Evolutionary conservation across 306 rosid species (phyloP).

Genomic region (Vigna unguiculata): DNA sequence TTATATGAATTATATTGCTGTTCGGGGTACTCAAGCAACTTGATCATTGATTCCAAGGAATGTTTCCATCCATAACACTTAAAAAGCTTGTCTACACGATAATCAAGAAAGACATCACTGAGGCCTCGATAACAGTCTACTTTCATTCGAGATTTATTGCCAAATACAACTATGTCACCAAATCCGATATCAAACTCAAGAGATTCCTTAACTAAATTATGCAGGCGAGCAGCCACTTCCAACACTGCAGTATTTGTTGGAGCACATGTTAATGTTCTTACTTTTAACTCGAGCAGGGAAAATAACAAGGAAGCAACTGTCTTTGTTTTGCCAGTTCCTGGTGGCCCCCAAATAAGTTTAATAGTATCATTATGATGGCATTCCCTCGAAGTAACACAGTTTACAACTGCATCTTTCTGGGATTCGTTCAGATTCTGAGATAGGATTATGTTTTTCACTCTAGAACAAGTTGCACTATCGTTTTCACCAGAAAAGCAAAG

Average conservation of each 20-base stretch:
- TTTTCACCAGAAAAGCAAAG: conserved; percentile 25
- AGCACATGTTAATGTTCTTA: conserved; percentile 63
- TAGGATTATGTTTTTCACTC: conserved; percentile 1
- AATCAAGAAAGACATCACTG: conserved; percentile 45
- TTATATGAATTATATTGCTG: conserved; percentile 43
- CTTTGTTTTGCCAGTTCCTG: conserved; percentile 73
- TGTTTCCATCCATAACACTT: conserved; percentile 53
- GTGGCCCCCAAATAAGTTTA: conserved; percentile 73
- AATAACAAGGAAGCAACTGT: conserved; percentile 51
- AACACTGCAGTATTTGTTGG: conserved; percentile 64
- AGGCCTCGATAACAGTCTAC: conserved; percentile 32
- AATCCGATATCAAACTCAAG: conserved; percentile 41
- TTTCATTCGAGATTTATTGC: conserved; percentile 55
- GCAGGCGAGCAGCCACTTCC: conserved; percentile 53
- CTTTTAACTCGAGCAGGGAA: conserved; percentile 44
- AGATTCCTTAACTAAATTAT: conserved; percentile 21
- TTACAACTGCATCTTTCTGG: conserved; percentile 54
- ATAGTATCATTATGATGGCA: conserved; percentile 47
- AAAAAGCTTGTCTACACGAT: conserved; percentile 35
- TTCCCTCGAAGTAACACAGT: conserved; percentile 47
- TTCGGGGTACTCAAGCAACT: conserved; percentile 46
- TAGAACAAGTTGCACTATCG: neutral
- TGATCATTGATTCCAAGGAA: conserved; percentile 44
- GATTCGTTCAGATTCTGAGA: conserved; percentile 54
- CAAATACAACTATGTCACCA: conserved; percentile 57